A percentile compares a stretch with the other conserved stretches of the same genome.
phyloP scores from a whole-genome alignment of 495 filamentous ascomycete genomes.

The Patellaria atrata region DNA sequence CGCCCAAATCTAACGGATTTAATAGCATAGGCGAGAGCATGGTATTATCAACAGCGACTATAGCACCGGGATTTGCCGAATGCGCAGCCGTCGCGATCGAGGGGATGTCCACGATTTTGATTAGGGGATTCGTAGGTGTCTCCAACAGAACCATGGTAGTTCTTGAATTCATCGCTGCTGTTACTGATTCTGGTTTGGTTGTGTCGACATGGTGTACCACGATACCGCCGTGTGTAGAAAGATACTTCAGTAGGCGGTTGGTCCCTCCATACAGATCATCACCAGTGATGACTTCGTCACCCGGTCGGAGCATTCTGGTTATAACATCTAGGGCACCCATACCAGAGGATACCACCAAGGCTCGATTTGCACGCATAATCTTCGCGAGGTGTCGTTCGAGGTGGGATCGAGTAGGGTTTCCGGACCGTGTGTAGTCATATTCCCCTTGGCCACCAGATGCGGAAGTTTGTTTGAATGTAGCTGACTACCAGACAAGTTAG shows the following conservation, averaged over 20 bases:
- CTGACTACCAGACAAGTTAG: slow-evolving; percentile 41
- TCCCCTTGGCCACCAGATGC: slow-evolving; percentile 61
- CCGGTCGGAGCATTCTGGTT: slow-evolving; percentile 79
- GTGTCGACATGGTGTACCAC: slow-evolving; percentile 95
- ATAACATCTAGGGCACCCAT: slow-evolving; percentile 98
- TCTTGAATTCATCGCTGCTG: slow-evolving; percentile 52
- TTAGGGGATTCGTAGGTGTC: slow-evolving; percentile 91
- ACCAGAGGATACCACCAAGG: slow-evolving; percentile 83
- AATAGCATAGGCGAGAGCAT: slow-evolving; percentile 91
- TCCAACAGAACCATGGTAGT: slow-evolving; percentile 95
- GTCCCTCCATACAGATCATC: slow-evolving; percentile 96
- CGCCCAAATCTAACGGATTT: slow-evolving; percentile 85
- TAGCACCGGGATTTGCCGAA: slow-evolving; percentile 58
- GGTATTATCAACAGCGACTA: slow-evolving; percentile 92
- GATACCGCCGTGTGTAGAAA: slow-evolving; percentile 71
- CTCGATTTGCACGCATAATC: slow-evolving; percentile 89
- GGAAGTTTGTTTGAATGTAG: slow-evolving; percentile 92
- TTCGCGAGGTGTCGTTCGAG: slow-evolving; percentile 94
- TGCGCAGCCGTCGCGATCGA: slow-evolving; percentile 61
- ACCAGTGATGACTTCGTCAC: slow-evolving; percentile 92
- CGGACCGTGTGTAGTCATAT: slow-evolving; percentile 96
- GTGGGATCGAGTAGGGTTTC: slow-evolving; percentile 91
- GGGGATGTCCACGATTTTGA: slow-evolving; percentile 91
- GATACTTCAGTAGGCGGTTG: slow-evolving; percentile 82
- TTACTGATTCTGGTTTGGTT: slow-evolving; percentile 54